Evolutionary conservation across 257 asterid species (phyloP), one percentile per base, ranked within the genome.

Genomic region (Primulina eburnea): DNA sequence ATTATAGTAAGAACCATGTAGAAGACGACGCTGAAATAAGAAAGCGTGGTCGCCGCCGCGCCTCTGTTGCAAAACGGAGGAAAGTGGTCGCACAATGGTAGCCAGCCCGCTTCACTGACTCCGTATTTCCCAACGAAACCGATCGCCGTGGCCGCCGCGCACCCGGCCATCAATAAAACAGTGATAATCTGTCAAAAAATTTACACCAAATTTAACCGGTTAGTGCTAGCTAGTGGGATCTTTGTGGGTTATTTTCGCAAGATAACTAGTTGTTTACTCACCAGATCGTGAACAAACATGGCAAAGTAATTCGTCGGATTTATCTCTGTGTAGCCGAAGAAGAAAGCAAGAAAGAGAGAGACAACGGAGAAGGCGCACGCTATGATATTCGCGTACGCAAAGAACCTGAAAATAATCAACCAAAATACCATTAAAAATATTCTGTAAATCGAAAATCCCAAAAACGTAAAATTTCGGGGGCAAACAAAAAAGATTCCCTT

Each of bases 241-340:
- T 8, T 40, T 1, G 14, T 40, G 50, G 50, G 16, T 8, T 35
- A 35, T 35, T 5, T 14, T 53, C 8, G 5, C 1, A 53, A 53
- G 1, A 12, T 5, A 53, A 53, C 6, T 10, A 17, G 59, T 53
- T 53, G 59, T 16, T 14, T 10, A 58, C 21, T 35, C 79, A 90
- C 96, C 95, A 91, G 62, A 77, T 91, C 97, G 74, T 75, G 95
- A 32, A 91, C 33, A 71, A 89, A 89, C 61, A 91, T 4, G 81
- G 20, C 73, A 83, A 87, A 89, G 67, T 82, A 79, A 62, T 75
- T 35, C 3, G 38, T 56, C 3, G 79, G 66, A 67, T 78, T 60
- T 16, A 69, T 68, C 1, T 77, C 60, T 65, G 78, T 88, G 38
- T 66, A 65, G 6, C 79, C 70, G 0, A 80, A 57, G 73, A 82